Evolutionary conservation across 352 stramenopile species (phyloP).

Genomic region (Blastocystis sp.): DNA sequence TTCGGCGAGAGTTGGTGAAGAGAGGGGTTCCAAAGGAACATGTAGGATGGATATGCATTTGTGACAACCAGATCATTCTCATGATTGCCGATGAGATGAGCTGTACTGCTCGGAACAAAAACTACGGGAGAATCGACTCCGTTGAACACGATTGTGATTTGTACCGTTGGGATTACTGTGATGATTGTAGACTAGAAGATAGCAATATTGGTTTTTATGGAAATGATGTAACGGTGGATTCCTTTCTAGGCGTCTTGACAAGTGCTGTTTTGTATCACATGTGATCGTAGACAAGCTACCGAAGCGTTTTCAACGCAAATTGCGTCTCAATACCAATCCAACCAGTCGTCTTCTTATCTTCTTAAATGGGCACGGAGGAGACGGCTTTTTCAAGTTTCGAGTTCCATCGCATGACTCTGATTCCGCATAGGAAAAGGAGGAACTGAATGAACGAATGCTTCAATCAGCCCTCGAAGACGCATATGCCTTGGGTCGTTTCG

Average conservation of each 20-base stretch:
- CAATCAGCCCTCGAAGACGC: neutral
- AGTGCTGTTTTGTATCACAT: neutral
- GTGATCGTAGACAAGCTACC: constrained; percentile 36
- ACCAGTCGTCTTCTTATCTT: constrained; percentile 22
- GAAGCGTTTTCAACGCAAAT: neutral
- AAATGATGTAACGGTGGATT: constrained; percentile 20
- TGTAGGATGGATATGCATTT: neutral
- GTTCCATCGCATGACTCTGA: neutral
- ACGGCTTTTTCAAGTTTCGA: constrained; percentile 49
- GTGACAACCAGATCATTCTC: constrained; percentile 16
- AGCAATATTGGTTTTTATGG: neutral
- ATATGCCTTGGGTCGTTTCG: neutral
- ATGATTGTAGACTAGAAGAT: neutral
- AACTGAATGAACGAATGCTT: constrained; percentile 32
- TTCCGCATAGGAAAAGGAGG: constrained; percentile 29
- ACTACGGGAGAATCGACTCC: constrained; percentile 21
- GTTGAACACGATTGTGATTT: neutral
- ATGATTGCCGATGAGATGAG: constrained; percentile 34
- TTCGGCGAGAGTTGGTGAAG: neutral
- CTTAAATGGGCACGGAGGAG: constrained; percentile 54
- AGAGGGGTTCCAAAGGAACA: constrained; percentile 23
- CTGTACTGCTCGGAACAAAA: constrained; percentile 10
- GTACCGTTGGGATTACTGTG: neutral
- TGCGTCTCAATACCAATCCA: neutral
- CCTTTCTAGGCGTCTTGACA: constrained; percentile 15